Evolutionary conservation across 2,329 filamentous ascomycete species (phyloP).

Genomic region (Cylindrodendrum hubeiense): DNA sequence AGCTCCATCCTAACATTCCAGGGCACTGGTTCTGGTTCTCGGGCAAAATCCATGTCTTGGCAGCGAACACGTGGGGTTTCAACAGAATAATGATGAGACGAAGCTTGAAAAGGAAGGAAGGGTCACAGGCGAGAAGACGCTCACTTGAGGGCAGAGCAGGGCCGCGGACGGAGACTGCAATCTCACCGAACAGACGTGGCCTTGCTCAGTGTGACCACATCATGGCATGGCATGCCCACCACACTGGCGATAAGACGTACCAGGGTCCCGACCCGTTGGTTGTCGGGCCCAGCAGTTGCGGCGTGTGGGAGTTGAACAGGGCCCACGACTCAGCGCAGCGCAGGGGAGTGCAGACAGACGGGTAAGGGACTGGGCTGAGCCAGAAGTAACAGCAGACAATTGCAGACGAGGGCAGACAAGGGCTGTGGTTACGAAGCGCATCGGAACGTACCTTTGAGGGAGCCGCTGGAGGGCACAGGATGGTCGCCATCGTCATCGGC

Average conservation of each 20-base stretch:
- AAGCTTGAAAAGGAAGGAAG: neutral
- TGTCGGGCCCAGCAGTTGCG: constrained; percentile 20
- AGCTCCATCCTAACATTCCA: constrained; percentile 31
- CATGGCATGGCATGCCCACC: constrained; percentile 25
- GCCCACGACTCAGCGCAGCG: constrained; percentile 20
- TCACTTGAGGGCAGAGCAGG: constrained; percentile 23
- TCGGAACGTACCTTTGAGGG: constrained; percentile 58
- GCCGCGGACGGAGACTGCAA: constrained; percentile 3
- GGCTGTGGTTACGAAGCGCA: neutral
- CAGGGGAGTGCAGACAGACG: constrained; percentile 15
- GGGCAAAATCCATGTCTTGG: constrained; percentile 9
- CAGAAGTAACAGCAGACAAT: constrained; percentile 1
- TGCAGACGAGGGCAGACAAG: too few relatives aligned
- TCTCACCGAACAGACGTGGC: constrained; percentile 12
- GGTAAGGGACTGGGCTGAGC: neutral
- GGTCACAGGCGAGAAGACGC: constrained; percentile 14
- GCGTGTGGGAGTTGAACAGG: constrained; percentile 23
- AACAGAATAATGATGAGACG: neutral
- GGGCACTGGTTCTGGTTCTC: neutral
- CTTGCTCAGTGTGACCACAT: constrained; percentile 18
- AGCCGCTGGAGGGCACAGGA: constrained; percentile 51
- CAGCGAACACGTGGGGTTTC: constrained; percentile 14
- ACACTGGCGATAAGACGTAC: constrained; percentile 27
- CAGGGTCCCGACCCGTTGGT: constrained; percentile 19
- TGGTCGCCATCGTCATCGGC: constrained; percentile 56